These are phyloP conservation scores for Xerocomellus intermedius DNA, from an alignment of 768 basidiomycete genomes.

Conservation along the genomic window DNA sequence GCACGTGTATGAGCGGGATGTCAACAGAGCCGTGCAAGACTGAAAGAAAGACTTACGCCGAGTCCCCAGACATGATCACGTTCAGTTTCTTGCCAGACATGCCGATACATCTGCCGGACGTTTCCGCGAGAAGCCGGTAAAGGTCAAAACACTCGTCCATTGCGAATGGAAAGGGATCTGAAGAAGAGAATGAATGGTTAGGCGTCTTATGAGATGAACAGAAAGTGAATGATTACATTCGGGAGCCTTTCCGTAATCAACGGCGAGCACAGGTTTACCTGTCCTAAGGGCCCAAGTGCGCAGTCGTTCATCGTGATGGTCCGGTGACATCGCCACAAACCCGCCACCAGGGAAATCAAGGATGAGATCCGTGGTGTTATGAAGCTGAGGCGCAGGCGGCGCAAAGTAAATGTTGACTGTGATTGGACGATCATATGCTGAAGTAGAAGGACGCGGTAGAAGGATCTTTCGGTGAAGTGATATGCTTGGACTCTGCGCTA, in stretches of 20 bases:
- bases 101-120: conserved; percentile 76
- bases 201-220: conserved; percentile 1
- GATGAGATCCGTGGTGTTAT: conserved; percentile 72
- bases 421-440: conserved; percentile 78
- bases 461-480: conserved; percentile 70
- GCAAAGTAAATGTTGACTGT: conserved; percentile 82
- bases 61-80: conserved; percentile 86
- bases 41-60: conserved; percentile 69
- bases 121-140: conserved; percentile 78
- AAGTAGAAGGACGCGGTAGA: conserved; percentile 77
- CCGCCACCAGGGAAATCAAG: conserved; percentile 96
- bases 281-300: conserved; percentile 81
- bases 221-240: conserved; percentile 61
- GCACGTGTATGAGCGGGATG: conserved; percentile 11
- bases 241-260: conserved; percentile 96
- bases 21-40: background rate
- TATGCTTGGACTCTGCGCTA: conserved; percentile 55
- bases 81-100: conserved; percentile 83
- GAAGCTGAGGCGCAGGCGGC: conserved; percentile 61
- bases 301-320: conserved; percentile 94
- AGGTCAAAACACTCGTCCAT: conserved; percentile 94
- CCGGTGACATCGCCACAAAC: conserved; percentile 93
- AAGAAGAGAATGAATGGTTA: conserved; percentile 1
- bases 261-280: conserved; percentile 73
- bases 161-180: conserved; percentile 96